Evolutionary conservation across 331 rosid genomes (phyloP), one percentile per base, ranked within the genome.

Genomic region (Acacia pycnantha): DNA sequence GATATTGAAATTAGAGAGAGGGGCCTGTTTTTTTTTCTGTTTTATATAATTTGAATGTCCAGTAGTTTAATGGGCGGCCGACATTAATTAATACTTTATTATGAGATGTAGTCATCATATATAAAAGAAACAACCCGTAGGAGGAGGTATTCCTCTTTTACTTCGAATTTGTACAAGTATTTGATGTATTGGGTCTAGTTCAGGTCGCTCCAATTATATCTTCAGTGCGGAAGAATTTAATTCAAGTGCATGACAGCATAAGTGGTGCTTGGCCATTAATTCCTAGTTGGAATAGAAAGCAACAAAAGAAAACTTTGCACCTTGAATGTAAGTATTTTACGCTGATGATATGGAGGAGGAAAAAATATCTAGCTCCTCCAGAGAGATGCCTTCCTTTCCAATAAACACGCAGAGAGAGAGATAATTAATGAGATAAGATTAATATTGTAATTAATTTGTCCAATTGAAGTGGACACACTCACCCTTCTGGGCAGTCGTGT

Each of bases 221-320:
- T 84, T 83, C 84, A 43, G 48, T 83, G 40, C n/a, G 69, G 40
- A 27, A 62, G 69, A 29, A 62, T 62, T 62, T 5, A 62, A 62
- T 62, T 91, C 94, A 88, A 92, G 87, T 89, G 94, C 86, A 48
- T 89, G 85, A 82, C 89, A 82, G 88, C 92, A 90, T 89, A 83
- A 91, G 88, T 86, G 91, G 68, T 72, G 85, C 87, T 85, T 85
- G 89, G 85, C 90, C 94, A 80, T n/a, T n/a, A n/a, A n/a, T 86
- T 86, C 86, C 81, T 85, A 47, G 84, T 43, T 82, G 79, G 58
- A 64, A 82, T 76, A 56, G 74, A 53, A 66, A 80, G 74, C 66
- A 74, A 54, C 77, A 73, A 78, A 82, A 79, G 44, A 82, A 18
- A 86, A 70, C 70, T 48, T 59, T 77, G 75, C 77, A 69, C 16